These are phyloP conservation scores for Venustampulla echinocandica DNA, from an alignment of 495 filamentous ascomycete genomes.

Conservation along the genomic window DNA sequence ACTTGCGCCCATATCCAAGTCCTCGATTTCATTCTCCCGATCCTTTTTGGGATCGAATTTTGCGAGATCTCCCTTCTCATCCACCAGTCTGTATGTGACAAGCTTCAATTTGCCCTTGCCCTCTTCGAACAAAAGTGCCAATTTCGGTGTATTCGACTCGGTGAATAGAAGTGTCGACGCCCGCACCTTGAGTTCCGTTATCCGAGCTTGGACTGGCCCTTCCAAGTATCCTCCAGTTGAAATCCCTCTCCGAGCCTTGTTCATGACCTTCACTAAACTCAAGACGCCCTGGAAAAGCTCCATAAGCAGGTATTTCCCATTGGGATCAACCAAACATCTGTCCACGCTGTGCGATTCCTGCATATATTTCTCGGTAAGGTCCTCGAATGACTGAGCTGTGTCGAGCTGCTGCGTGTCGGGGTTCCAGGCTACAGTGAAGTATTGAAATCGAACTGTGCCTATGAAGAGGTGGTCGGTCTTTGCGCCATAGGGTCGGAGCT, in stretches of 20 bases:
- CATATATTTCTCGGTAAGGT: constrained; percentile 70
- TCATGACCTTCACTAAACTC: constrained; percentile 59
- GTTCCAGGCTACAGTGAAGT: constrained; percentile 87
- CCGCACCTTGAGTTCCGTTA: constrained; percentile 81
- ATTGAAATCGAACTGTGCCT: constrained; percentile 79
- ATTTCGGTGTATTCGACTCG: constrained; percentile 58
- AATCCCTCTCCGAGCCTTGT: constrained; percentile 50
- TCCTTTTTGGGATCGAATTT: constrained; percentile 38
- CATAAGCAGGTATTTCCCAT: constrained; percentile 69
- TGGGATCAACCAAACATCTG: constrained; percentile 75
- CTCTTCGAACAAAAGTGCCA: constrained; percentile 80
- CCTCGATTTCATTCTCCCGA: constrained; percentile 42
- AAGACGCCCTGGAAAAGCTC: constrained; percentile 86
- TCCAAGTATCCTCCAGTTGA: constrained; percentile 48
- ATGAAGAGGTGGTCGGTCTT: constrained; percentile 83
- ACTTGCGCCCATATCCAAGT: constrained; percentile 63
- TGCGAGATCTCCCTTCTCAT: constrained; percentile 39
- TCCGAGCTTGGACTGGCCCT: constrained; percentile 60
- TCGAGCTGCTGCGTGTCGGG: constrained; percentile 46
- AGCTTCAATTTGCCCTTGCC: constrained; percentile 56
- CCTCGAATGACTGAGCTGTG: constrained; percentile 61
- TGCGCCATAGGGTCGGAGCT: constrained; percentile 64
- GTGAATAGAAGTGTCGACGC: constrained; percentile 74
- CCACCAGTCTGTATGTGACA: constrained; percentile 45
- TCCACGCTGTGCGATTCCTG: constrained; percentile 68